A percentile compares a stretch with the other conserved stretches of the same genome.
phyloP scores from a whole-genome alignment of 257 asterid genomes.

The Jacaranda mimosifolia region DNA sequence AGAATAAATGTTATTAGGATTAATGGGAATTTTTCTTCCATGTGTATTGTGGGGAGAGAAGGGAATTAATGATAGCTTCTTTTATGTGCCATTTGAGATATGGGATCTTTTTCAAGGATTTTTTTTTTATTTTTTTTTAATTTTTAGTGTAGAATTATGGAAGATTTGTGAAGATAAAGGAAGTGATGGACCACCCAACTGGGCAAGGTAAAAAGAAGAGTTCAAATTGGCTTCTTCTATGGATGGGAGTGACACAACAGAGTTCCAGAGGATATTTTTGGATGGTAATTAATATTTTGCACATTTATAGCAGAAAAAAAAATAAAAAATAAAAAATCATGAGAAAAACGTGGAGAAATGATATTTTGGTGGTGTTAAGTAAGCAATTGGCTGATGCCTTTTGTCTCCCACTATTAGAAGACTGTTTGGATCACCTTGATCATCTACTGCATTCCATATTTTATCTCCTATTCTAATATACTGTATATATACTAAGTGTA shows the following conservation, averaged over 20 bases:
- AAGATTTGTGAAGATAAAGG: not conserved
- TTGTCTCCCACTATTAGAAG: conserved; percentile 1
- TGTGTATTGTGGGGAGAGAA: too few species aligned
- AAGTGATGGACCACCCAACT: not conserved
- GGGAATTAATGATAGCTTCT: too few species aligned
- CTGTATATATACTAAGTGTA: too few species aligned
- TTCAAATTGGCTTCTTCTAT: not conserved
- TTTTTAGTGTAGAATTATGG: not conserved
- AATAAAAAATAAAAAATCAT: not conserved
- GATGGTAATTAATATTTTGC: not conserved
- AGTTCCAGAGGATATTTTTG: not conserved
- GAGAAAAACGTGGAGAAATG: conserved; percentile 29
- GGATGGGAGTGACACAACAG: conserved; percentile 33
- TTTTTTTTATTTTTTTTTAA: not conserved
- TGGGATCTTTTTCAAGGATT: not conserved
- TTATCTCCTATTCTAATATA: too few species aligned
- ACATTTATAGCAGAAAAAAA: not conserved
- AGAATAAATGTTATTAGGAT: not conserved
- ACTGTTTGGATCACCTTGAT: not conserved
- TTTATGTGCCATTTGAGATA: too few species aligned
- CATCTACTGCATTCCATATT: too few species aligned
- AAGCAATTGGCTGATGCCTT: not conserved
- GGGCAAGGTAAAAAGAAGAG: not conserved
- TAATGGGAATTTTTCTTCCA: not conserved
- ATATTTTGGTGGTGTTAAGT: not conserved